These are phyloP conservation scores for Diutina neorugosa DNA, from an alignment of 1,139 yeast genomes.

Conservation along the genomic window DNA sequence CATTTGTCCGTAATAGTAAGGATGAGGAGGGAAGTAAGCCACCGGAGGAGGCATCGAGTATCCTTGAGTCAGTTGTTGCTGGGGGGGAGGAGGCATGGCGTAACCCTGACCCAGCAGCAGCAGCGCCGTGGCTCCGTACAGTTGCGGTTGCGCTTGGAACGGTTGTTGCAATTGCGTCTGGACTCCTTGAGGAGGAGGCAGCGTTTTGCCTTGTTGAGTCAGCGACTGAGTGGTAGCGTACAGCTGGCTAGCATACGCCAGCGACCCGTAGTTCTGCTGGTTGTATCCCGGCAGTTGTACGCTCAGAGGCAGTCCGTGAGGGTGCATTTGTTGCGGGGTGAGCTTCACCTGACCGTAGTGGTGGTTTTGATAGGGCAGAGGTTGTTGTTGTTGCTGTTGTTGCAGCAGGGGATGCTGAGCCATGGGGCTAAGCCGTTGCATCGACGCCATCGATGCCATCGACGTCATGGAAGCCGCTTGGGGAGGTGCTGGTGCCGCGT, in stretches of 20 bases:
- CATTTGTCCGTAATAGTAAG: neutral
- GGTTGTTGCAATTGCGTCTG: conserved; percentile 3
- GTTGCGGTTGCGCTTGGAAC: conserved; percentile 3
- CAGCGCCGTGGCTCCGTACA: neutral
- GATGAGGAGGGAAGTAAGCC: neutral
- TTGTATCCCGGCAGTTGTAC: neutral
- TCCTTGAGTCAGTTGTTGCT: neutral
- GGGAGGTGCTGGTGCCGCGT: neutral
- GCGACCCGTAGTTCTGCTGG: neutral
- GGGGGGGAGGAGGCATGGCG: neutral
- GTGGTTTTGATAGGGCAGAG: conserved; percentile 1
- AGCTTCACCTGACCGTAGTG: neutral
- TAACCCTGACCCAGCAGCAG: neutral
- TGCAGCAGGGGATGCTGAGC: neutral
- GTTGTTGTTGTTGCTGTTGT: neutral
- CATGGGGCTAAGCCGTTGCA: conserved; percentile 1
- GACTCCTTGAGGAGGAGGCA: neutral
- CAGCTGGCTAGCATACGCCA: neutral
- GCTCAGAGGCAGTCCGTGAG: neutral
- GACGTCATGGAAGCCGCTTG: neutral
- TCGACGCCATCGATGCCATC: neutral
- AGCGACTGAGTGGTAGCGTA: neutral
- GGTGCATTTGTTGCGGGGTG: conserved; percentile 1
- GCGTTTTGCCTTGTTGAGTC: neutral
- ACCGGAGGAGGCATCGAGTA: conserved; percentile 3